A percentile compares a stretch with the other conserved stretches of the same genome.
These are phyloP conservation scores for Fusarium pseudonygamai DNA, from an alignment of 2,329 filamentous ascomycete species.

Conservation along the genomic window DNA sequence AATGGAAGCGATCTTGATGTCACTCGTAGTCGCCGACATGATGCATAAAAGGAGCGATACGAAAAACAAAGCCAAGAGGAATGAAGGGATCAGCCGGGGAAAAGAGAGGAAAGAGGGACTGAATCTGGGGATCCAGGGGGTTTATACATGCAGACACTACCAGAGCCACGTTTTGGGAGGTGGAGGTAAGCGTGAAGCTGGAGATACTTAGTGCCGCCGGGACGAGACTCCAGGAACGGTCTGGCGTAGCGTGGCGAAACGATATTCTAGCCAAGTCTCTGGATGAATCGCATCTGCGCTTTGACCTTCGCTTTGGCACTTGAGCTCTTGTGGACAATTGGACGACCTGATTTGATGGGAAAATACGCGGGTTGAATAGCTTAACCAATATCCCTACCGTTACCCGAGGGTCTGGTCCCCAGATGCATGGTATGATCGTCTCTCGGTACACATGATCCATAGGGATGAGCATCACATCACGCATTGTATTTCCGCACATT, in stretches of 20 bases:
- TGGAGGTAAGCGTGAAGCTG: not conserved
- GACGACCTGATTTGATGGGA: not conserved
- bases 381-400: not conserved
- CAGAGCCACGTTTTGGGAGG: not conserved
- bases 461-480: not conserved
- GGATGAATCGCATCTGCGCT: not conserved
- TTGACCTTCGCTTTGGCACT: not conserved
- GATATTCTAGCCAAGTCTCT: not conserved
- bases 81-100: not conserved
- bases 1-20: conserved; percentile 45
- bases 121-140: conserved; percentile 4
- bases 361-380: not conserved
- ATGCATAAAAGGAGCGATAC: not conserved
- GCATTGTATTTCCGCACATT: not conserved
- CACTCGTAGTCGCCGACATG: conserved; percentile 23
- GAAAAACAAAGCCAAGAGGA: not conserved
- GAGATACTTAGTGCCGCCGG: not conserved
- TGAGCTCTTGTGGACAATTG: not conserved
- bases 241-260: not conserved
- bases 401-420: not conserved
- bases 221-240: not conserved
- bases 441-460: not conserved
- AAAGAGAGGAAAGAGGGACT: not conserved
- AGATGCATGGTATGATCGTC: not conserved
- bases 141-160: not conserved